phyloP scores from a whole-genome alignment of 1,284 basidiomycete genomes.

The Cryptococcus floricola region DNA sequence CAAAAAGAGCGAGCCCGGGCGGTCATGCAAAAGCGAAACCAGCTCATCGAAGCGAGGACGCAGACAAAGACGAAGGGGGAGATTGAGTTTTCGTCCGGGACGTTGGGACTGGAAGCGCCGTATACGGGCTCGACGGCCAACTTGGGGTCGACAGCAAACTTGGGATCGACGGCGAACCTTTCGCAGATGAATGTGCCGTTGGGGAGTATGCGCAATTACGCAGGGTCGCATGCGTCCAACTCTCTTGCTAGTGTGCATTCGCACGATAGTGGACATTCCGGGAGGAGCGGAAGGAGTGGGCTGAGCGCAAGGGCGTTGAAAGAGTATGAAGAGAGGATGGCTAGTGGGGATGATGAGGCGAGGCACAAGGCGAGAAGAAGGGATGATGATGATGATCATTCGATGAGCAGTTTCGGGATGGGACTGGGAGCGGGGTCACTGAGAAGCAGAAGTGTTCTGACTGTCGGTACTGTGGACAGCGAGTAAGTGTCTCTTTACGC shows the following conservation, averaged over 20 bases:
- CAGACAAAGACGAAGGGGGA: constrained; percentile 40
- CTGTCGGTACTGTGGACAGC: constrained; percentile 45
- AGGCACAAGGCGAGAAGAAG: constrained; percentile 73
- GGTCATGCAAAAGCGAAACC: constrained; percentile 87
- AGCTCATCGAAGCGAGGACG: constrained; percentile 59
- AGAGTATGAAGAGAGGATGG: constrained; percentile 28
- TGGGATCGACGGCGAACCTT: neutral
- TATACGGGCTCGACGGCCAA: constrained; percentile 2
- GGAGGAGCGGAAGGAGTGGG: constrained; percentile 11
- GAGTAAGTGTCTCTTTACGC: constrained; percentile 32
- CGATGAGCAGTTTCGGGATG: constrained; percentile 78
- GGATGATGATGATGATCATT: constrained; percentile 83
- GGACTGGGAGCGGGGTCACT: constrained; percentile 73
- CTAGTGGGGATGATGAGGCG: constrained; percentile 9
- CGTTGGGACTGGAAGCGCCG: constrained; percentile 1
- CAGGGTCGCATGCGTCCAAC: constrained; percentile 9
- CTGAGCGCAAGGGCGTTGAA: constrained; percentile 17
- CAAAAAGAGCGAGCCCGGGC: constrained; percentile 81
- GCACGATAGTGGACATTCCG: constrained; percentile 14
- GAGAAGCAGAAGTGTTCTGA: constrained; percentile 38
- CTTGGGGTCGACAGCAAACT: neutral
- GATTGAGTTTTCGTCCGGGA: constrained; percentile 18
- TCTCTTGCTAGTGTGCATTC: constrained; percentile 14
- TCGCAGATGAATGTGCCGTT: neutral
- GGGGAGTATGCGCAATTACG: constrained; percentile 2